Percentiles rank a stretch among this genome's conserved stretches.
Evolutionary conservation across 805 yeast genomes (phyloP).

Genomic region (Clavispora phyllophila): DNA sequence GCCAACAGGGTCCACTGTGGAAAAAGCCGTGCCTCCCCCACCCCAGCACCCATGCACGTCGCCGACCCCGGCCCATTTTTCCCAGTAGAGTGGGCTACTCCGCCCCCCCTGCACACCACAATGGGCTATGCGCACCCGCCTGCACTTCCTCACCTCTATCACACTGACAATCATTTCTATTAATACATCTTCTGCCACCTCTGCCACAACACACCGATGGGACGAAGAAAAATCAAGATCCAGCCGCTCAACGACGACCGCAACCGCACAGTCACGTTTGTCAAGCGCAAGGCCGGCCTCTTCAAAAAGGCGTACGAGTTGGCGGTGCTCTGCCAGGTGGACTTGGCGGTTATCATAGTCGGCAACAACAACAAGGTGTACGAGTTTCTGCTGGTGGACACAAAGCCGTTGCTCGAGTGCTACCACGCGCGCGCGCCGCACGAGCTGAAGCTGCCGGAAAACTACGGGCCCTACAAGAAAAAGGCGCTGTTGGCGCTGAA

Average conservation of each 20-base stretch:
- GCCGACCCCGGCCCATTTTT: too few species aligned
- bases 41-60: too few species aligned
- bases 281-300: constrained; percentile 89
- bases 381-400: constrained; percentile 74
- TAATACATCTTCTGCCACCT: background rate
- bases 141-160: background rate
- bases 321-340: constrained; percentile 88
- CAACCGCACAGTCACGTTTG: constrained; percentile 80
- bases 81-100: too few species aligned
- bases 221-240: constrained; percentile 93
- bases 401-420: constrained; percentile 28
- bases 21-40: too few species aligned
- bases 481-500: constrained; percentile 22
- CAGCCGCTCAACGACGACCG: constrained; percentile 89
- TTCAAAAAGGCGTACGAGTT: constrained; percentile 85
- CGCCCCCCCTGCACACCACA: background rate
- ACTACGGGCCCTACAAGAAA: constrained; percentile 58
- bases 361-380: constrained; percentile 80
- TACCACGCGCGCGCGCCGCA: constrained; percentile 33
- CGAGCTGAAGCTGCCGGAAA: constrained; percentile 60
- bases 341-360: constrained; percentile 81
- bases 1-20: too few species aligned
- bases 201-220: constrained; percentile 49
- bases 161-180: background rate
- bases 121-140: background rate